These are phyloP conservation scores for Phoenix dactylifera DNA, from an alignment of 176 grass and related monocot genomes.

Conservation along the genomic window DNA sequence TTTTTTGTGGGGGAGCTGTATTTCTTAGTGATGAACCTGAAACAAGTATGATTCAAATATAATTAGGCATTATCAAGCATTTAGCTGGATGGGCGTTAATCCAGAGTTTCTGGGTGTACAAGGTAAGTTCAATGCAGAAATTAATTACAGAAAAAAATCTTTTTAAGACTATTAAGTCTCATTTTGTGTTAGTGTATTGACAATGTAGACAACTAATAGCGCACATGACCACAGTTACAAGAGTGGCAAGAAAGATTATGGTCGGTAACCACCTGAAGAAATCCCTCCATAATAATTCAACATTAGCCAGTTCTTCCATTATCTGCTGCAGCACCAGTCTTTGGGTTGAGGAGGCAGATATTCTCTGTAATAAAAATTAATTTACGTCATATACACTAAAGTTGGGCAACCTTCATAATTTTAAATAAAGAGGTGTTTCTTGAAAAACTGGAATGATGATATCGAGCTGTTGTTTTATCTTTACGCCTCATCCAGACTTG, in stretches of 20 bases:
- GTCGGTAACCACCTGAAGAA: slow-evolving; percentile 68
- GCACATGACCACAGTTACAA: background rate
- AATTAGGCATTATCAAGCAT: background rate
- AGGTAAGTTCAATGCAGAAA: background rate
- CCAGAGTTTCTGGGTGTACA: slow-evolving; percentile 2
- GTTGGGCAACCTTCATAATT: no score
- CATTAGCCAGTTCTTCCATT: slow-evolving; percentile 91
- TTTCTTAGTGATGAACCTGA: slow-evolving; percentile 88
- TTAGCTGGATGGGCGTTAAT: background rate
- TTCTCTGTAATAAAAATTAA: slow-evolving; percentile 32
- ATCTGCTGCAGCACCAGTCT: slow-evolving; percentile 34
- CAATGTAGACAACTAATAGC: background rate
- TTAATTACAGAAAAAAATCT: no score
- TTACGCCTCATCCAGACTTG: no score
- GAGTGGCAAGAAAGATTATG: background rate
- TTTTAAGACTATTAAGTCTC: no score
- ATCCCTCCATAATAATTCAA: slow-evolving; percentile 97
- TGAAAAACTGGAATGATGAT: no score
- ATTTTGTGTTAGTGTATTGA: background rate
- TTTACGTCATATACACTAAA: background rate
- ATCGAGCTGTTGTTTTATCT: no score
- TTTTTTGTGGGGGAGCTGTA: slow-evolving; percentile 62
- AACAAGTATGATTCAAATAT: background rate
- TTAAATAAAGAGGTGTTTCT: no score
- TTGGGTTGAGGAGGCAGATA: slow-evolving; percentile 35